Evolutionary conservation across 306 rosid genomes (phyloP).

Genomic region (Trichosanthes cucumerina): DNA sequence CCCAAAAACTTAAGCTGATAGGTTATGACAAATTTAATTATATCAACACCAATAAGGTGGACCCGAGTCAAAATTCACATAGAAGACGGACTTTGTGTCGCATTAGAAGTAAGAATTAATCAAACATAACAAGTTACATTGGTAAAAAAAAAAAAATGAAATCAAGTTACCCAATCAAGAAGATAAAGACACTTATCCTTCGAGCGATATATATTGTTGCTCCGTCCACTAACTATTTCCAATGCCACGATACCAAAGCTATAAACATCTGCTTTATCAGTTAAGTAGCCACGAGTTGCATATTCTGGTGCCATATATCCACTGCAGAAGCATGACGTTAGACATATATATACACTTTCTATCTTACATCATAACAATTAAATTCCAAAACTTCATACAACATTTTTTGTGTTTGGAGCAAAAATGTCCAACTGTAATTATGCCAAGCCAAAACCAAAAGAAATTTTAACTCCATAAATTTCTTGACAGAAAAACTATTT

Average conservation of each 20-base stretch:
- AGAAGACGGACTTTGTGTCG: background rate
- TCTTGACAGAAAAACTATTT: too few species aligned
- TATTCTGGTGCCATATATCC: conserved; percentile 50
- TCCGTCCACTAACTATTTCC: conserved; percentile 48
- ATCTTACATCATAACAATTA: background rate
- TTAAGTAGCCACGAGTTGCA: conserved; percentile 54
- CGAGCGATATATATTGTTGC: conserved; percentile 34
- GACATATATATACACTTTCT: background rate
- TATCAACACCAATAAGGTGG: too few species aligned
- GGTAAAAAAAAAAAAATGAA: background rate
- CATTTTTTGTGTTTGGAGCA: background rate
- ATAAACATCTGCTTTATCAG: conserved; percentile 66
- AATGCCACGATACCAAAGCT: conserved; percentile 50
- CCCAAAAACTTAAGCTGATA: too few species aligned
- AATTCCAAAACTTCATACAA: background rate
- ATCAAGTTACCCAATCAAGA: conserved; percentile 41
- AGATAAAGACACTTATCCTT: conserved; percentile 31
- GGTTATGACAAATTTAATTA: too few species aligned
- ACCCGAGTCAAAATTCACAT: too few species aligned
- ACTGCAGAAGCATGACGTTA: conserved; percentile 9
- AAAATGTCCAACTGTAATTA: background rate
- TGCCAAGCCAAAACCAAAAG: too few species aligned
- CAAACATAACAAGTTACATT: too few species aligned
- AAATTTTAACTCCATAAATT: too few species aligned
- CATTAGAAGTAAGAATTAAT: too few species aligned